phyloP scores from a whole-genome alignment of 2,329 filamentous ascomycete species.

The Blastomyces parvus region DNA sequence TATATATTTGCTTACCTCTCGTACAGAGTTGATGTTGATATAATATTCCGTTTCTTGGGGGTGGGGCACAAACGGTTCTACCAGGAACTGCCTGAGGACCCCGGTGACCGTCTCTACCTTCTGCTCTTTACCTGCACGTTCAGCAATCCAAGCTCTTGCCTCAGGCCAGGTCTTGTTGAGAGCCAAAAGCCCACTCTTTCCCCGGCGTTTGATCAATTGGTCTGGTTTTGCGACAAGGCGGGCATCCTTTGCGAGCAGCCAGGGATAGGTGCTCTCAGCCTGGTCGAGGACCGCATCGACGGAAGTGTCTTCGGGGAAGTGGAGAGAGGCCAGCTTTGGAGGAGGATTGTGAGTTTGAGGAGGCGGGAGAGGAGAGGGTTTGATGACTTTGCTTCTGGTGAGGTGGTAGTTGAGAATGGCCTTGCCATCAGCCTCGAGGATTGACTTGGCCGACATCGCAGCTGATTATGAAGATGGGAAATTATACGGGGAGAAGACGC shows the following conservation, averaged over 20 bases:
- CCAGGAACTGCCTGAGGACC: constrained; percentile 85
- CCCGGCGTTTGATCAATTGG: constrained; percentile 98
- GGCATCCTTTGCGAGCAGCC: constrained; percentile 71
- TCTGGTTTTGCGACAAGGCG: constrained; percentile 99
- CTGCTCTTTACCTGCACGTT: constrained; percentile 81
- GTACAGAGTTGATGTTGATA: constrained; percentile 99
- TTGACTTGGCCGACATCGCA: constrained; percentile 86
- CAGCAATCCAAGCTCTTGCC: constrained; percentile 86
- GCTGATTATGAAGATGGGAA: neutral
- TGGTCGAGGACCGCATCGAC: constrained; percentile 80
- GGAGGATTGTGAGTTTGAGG: constrained; percentile 85
- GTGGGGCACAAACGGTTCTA: constrained; percentile 97
- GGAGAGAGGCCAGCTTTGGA: constrained; percentile 77
- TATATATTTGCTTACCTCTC: constrained; percentile 75
- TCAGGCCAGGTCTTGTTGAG: constrained; percentile 97
- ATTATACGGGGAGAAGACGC: constrained; percentile 7
- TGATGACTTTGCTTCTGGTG: constrained; percentile 93
- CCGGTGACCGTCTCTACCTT: constrained; percentile 88
- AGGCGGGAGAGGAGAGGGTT: constrained; percentile 83
- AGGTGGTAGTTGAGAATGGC: constrained; percentile 99
- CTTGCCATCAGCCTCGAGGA: constrained; percentile 99
- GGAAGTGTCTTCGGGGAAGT: constrained; percentile 83
- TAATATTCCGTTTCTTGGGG: constrained; percentile 96
- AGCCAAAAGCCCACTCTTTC: constrained; percentile 92
- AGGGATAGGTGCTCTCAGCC: constrained; percentile 93